Conservation (phyloP, 192 early-diverging fungal genomes). For the Polychytrium aggregatum region DNA sequence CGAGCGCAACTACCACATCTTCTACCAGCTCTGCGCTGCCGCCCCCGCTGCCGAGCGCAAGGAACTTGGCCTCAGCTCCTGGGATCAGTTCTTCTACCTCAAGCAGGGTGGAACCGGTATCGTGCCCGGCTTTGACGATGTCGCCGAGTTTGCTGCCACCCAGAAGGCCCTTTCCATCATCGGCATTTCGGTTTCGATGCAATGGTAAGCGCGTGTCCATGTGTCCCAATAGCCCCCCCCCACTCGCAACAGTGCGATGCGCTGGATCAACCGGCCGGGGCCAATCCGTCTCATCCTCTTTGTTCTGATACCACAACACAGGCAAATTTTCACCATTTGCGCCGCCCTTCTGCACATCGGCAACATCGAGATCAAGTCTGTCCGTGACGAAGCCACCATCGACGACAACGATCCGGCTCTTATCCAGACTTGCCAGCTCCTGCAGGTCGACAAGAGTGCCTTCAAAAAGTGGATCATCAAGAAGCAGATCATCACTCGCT, state of each 20-base stretch:
- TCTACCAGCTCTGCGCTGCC: conserved; percentile 96
- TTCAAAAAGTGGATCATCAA: conserved; percentile 94
- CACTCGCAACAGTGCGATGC: conserved; percentile 2
- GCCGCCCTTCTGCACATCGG: conserved; percentile 91
- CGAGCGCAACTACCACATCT: conserved; percentile 98
- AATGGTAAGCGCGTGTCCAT: conserved; percentile 45
- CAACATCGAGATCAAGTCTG: conserved; percentile 77
- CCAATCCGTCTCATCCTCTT: not conserved
- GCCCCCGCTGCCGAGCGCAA: conserved; percentile 72
- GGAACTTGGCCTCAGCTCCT: conserved; percentile 68
- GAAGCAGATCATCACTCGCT: conserved; percentile 81
- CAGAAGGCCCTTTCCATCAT: conserved; percentile 74
- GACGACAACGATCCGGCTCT: conserved; percentile 69
- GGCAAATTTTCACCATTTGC: conserved; percentile 75
- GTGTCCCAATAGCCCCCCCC: not conserved
- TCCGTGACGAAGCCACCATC: conserved; percentile 56
- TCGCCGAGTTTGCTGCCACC: conserved; percentile 80
- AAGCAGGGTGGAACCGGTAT: conserved; percentile 69
- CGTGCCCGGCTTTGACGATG: conserved; percentile 85
- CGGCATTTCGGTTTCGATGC: conserved; percentile 68
- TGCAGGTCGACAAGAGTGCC: conserved; percentile 64
- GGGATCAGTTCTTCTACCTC: conserved; percentile 73
- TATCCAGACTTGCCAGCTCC: conserved; percentile 51
- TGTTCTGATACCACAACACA: conserved; percentile 2
- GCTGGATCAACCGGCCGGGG: not conserved